Conservation (phyloP, 495 filamentous ascomycete genomes). For the Trichoderma asperelloides region DNA sequence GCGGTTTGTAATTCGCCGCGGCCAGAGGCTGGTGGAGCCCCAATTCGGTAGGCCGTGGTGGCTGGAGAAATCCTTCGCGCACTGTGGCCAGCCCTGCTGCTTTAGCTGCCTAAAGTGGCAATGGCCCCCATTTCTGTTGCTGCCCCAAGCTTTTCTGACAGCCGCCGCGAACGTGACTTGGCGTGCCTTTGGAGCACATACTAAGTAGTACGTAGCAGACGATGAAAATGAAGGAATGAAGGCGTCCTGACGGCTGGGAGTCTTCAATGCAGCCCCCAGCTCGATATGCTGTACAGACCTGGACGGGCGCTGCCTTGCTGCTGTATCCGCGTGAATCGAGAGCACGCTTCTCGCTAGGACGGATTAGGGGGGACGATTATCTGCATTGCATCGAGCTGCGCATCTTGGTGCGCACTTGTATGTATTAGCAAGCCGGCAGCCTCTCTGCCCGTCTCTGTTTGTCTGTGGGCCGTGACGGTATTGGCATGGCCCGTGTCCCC, state of each 20-base stretch:
- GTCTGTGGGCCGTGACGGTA: too few species aligned
- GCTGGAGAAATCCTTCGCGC: background rate
- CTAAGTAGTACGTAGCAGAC: too few species aligned
- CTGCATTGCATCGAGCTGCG: background rate
- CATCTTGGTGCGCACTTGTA: too few species aligned
- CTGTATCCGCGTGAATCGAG: background rate
- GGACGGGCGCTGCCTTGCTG: too few species aligned
- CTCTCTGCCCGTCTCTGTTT: too few species aligned
- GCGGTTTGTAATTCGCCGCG: background rate
- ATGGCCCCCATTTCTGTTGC: background rate
- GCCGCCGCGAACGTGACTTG: background rate
- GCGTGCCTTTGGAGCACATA: too few species aligned
- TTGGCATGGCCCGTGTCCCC: too few species aligned
- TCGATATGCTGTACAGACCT: too few species aligned
- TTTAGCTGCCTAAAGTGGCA: slow-evolving; percentile 2
- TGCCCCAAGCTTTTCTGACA: slow-evolving; percentile 3
- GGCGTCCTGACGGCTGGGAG: background rate
- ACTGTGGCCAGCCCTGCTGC: slow-evolving; percentile 1
- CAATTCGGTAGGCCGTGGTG: background rate
- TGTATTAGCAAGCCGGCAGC: background rate
- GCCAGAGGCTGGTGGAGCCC: background rate
- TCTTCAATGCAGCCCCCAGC: background rate
- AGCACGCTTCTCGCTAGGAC: background rate
- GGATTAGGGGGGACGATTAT: background rate
- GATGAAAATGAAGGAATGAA: background rate